Evolutionary conservation across 2,329 filamentous ascomycete genomes (phyloP).

Genomic region (Colletotrichum cereale): DNA sequence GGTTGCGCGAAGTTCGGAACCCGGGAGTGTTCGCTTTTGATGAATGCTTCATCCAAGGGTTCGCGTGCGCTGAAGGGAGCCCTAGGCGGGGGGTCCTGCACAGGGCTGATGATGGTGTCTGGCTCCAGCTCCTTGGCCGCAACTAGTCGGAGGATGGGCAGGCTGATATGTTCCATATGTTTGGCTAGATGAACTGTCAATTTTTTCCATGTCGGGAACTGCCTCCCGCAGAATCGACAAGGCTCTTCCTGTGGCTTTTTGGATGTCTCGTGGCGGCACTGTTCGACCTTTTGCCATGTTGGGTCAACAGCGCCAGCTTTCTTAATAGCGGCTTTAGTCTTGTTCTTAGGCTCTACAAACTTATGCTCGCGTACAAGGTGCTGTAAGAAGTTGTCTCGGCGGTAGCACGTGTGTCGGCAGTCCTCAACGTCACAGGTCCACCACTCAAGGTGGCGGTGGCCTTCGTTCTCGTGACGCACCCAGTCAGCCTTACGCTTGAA

Average conservation of each 20-base stretch:
- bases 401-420: conserved; percentile 85
- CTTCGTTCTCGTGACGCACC: conserved; percentile 94
- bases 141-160: conserved; percentile 79
- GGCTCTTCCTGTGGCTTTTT: conserved; percentile 79
- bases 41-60: conserved; percentile 46
- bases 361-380: conserved; percentile 94
- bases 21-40: conserved; percentile 48
- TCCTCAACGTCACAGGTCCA: conserved; percentile 88
- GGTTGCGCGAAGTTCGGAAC: conserved; percentile 2
- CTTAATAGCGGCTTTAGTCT: conserved; percentile 77
- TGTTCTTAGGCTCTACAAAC: conserved; percentile 82
- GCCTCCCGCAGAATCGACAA: conserved; percentile 88
- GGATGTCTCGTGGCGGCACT: conserved; percentile 78
- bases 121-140: conserved; percentile 64
- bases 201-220: conserved; percentile 90
- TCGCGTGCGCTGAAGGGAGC: conserved; percentile 45
- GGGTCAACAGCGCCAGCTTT: conserved; percentile 69
- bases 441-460: conserved; percentile 90
- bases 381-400: conserved; percentile 93
- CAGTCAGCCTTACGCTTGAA: conserved; percentile 97
- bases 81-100: conserved; percentile 68
- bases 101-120: conserved; percentile 76
- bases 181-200: conserved; percentile 92
- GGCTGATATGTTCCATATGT: conserved; percentile 92
- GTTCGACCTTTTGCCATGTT: conserved; percentile 83